A percentile compares a stretch with the other conserved stretches of the same genome.
Conservation (phyloP, 208 protist species). For the Trypanosoma melophagium region DNA sequence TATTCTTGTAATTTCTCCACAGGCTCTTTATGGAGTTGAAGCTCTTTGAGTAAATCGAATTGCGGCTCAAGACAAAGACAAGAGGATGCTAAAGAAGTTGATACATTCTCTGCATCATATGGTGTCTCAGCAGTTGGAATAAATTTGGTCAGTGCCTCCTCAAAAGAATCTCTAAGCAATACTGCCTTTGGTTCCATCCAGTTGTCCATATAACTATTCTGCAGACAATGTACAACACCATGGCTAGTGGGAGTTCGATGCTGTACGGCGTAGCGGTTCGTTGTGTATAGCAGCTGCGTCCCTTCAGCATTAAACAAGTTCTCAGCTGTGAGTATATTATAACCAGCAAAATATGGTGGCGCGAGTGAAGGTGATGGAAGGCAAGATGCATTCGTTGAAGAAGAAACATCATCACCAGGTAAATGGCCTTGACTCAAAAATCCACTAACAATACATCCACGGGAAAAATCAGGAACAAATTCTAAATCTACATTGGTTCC, state of each 20-base stretch:
- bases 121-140: constrained; percentile 11
- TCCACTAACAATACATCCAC: constrained; percentile 45
- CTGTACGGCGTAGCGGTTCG: constrained; percentile 46
- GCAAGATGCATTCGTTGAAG: neutral
- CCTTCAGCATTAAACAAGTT: constrained; percentile 14
- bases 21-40: constrained; percentile 4
- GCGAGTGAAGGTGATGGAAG: constrained; percentile 15
- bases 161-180: constrained; percentile 33
- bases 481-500: constrained; percentile 23
- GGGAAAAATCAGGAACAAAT: constrained; percentile 40
- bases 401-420: constrained; percentile 11
- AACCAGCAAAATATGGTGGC: constrained; percentile 56
- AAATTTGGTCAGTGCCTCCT: constrained; percentile 18
- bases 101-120: constrained; percentile 28
- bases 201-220: constrained; percentile 64
- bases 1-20: constrained; percentile 9
- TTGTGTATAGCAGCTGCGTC: constrained; percentile 41
- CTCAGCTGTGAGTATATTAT: constrained; percentile 46
- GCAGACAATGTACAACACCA: constrained; percentile 47
- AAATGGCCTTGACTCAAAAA: constrained; percentile 32
- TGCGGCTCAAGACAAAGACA: constrained; percentile 43
- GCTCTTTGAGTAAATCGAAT: constrained; percentile 37
- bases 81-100: constrained; percentile 31
- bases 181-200: constrained; percentile 49
- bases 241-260: constrained; percentile 17